These are phyloP conservation scores for Rhinocladiella similis DNA, from an alignment of 2,329 filamentous ascomycete genomes.

Conservation along the genomic window DNA sequence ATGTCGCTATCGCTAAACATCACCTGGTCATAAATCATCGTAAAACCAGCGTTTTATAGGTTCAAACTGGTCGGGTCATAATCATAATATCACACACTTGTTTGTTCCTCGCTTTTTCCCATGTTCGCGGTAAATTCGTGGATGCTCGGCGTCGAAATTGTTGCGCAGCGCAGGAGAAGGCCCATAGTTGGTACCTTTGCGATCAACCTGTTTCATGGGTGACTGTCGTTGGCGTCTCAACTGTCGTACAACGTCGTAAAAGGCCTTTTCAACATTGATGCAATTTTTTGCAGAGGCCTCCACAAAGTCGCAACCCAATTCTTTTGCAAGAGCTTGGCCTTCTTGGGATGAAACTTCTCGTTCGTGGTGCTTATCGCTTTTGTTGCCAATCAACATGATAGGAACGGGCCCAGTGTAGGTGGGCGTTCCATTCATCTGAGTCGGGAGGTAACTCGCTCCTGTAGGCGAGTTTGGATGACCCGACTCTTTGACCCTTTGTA, in stretches of 20 bases:
- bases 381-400: slow-evolving; percentile 98
- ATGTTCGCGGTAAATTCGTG: slow-evolving; percentile 25
- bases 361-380: slow-evolving; percentile 94
- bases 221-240: slow-evolving; percentile 76
- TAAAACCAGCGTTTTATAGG: not conserved
- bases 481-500: slow-evolving; percentile 95
- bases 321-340: slow-evolving; percentile 84
- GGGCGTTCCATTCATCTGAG: slow-evolving; percentile 50
- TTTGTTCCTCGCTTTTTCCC: slow-evolving; percentile 17
- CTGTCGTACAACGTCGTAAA: slow-evolving; percentile 94
- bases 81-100: slow-evolving; percentile 30
- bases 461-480: slow-evolving; percentile 55
- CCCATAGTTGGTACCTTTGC: slow-evolving; percentile 20
- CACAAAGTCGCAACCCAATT: slow-evolving; percentile 93
- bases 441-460: slow-evolving; percentile 51
- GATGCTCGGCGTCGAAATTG: slow-evolving; percentile 19
- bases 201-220: slow-evolving; percentile 33
- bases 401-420: slow-evolving; percentile 61
- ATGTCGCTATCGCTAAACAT: slow-evolving; percentile 2
- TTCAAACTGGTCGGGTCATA: not conserved
- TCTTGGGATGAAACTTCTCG: slow-evolving; percentile 96
- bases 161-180: slow-evolving; percentile 11
- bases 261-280: slow-evolving; percentile 97
- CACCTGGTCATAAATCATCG: slow-evolving; percentile 13
- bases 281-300: slow-evolving; percentile 97